phyloP scores from a whole-genome alignment of 164 flowering plant genomes.

The Annona cherimola region DNA sequence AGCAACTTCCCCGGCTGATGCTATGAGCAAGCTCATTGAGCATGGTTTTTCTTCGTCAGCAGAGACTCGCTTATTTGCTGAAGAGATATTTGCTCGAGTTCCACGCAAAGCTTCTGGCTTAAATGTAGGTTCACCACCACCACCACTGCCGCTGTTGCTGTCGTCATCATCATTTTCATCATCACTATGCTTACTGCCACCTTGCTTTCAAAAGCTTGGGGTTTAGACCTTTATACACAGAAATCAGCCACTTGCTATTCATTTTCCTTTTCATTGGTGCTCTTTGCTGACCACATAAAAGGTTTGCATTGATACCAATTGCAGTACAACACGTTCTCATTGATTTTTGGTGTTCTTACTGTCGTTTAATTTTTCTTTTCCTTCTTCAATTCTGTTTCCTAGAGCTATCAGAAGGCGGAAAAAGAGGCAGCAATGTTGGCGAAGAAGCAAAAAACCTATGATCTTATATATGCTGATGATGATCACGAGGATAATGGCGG shows the following conservation, averaged over 20 bases:
- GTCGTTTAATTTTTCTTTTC: background rate
- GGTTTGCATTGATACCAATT: background rate
- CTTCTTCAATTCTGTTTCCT: background rate
- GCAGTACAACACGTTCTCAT: background rate
- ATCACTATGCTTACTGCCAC: background rate
- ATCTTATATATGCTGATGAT: constrained; percentile 75
- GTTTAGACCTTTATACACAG: background rate
- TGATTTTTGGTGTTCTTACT: no score
- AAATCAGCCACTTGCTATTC: background rate
- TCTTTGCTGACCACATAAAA: background rate
- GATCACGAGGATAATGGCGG: constrained; percentile 44
- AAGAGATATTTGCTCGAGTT: constrained; percentile 57
- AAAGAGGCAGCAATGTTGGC: constrained; percentile 78
- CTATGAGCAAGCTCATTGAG: constrained; percentile 44
- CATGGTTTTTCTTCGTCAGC: constrained; percentile 46
- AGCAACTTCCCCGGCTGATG: constrained; percentile 65
- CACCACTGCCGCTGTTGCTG: background rate
- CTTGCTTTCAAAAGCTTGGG: background rate
- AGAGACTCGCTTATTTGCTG: constrained; percentile 59
- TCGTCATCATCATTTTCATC: background rate
- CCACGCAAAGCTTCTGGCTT: constrained; percentile 58
- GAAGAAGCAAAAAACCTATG: constrained; percentile 62
- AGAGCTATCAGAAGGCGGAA: constrained; percentile 79
- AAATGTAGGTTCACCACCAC: constrained; percentile 44
- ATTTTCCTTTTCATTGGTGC: background rate